These are phyloP conservation scores for Trifolium repens DNA, from an alignment of 306 rosid genomes.

Conservation along the genomic window DNA sequence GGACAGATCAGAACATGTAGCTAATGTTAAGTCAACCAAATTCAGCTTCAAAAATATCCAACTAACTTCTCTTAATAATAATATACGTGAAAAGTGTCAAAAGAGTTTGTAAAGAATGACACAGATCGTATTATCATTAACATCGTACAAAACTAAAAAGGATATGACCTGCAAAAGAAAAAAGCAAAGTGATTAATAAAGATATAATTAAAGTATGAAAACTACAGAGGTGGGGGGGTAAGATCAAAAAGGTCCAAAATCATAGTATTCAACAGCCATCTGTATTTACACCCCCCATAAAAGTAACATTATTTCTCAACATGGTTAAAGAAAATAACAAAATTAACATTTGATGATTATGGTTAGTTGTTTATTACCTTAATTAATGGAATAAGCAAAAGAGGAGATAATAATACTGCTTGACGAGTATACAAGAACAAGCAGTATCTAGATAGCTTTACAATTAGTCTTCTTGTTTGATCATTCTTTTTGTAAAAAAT, in stretches of 20 bases:
- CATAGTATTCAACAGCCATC: constrained; percentile 68
- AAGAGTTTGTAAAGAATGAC: no score
- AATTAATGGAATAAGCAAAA: constrained; percentile 4
- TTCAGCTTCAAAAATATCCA: neutral
- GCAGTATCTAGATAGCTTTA: neutral
- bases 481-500: neutral
- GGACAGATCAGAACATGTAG: constrained; percentile 87
- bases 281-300: constrained; percentile 1
- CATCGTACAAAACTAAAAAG: constrained; percentile 46
- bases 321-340: constrained; percentile 4
- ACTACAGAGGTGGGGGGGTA: constrained; percentile 19
- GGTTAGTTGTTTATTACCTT: constrained; percentile 24
- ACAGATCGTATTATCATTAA: neutral
- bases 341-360: constrained; percentile 8
- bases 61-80: no score
- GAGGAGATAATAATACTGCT: neutral
- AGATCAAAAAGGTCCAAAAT: constrained; percentile 59
- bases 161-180: constrained; percentile 88
- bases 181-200: constrained; percentile 30
- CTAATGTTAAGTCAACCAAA: constrained; percentile 63
- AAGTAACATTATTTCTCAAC: constrained; percentile 15
- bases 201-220: constrained; percentile 18
- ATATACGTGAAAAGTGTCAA: no score
- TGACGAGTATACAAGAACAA: neutral
- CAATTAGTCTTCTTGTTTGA: neutral